These are phyloP conservation scores for Microdochium bolleyi DNA, from an alignment of 2,329 filamentous ascomycete species.

Conservation along the genomic window DNA sequence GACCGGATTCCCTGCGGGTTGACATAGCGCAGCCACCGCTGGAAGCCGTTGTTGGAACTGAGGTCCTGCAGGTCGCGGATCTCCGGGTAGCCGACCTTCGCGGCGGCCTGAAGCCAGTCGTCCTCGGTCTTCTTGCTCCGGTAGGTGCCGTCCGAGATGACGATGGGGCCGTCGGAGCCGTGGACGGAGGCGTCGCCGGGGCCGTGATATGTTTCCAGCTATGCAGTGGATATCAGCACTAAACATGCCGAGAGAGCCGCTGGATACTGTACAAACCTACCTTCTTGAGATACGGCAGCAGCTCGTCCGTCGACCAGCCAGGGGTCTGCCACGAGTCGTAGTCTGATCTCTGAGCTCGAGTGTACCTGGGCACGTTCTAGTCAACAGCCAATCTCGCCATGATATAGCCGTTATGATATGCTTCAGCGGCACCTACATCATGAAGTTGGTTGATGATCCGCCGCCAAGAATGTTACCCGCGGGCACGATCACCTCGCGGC, in stretches of 20 bases:
- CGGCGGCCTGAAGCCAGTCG: conserved; percentile 35
- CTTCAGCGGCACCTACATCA: conserved; percentile 24
- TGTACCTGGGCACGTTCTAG: no score
- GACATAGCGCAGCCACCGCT: conserved; percentile 8
- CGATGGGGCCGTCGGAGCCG: conserved; percentile 38
- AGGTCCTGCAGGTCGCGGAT: conserved; percentile 39
- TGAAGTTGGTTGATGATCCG: conserved; percentile 35
- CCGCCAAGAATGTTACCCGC: conserved; percentile 29
- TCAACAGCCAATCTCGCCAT: no score
- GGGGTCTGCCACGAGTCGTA: conserved; percentile 7
- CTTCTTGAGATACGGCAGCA: conserved; percentile 43
- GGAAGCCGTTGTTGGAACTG: conserved; percentile 23
- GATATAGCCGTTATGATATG: no score
- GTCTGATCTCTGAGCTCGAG: conserved; percentile 16
- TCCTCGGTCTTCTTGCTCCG: conserved; percentile 26
- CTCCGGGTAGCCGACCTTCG: conserved; percentile 34
- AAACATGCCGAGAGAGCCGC: neutral
- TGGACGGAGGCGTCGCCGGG: conserved; percentile 31
- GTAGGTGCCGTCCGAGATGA: conserved; percentile 38
- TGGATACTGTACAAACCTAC: conserved; percentile 10
- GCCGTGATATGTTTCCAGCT: conserved; percentile 40
- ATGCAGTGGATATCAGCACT: neutral
- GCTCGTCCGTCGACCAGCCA: conserved; percentile 12
- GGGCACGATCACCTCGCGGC: conserved; percentile 27
- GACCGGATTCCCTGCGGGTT: conserved; percentile 37